phyloP scores from a whole-genome alignment of 805 yeast species.

The Metschnikowia borealis region DNA sequence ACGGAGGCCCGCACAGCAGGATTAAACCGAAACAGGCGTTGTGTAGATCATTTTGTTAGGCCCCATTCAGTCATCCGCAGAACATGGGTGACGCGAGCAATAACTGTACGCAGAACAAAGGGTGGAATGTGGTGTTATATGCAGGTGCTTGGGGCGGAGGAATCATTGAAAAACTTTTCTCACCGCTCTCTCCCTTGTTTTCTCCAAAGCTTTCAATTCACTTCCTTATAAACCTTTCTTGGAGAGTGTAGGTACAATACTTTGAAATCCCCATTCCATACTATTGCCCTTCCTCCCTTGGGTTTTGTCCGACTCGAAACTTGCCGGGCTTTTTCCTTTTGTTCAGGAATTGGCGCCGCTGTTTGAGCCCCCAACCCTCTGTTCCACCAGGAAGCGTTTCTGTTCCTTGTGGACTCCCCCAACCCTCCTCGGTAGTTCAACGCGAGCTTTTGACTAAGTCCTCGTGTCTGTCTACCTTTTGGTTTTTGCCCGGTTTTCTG shows the following conservation, averaged over 20 bases:
- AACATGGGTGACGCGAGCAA: background rate
- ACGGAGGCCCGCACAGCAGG: too few relatives aligned
- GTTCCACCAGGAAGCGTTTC: conserved; percentile 4
- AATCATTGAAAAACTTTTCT: conserved; percentile 2
- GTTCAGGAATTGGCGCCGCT: background rate
- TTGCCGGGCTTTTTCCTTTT: background rate
- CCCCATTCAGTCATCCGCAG: background rate
- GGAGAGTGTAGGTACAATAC: conserved; percentile 6
- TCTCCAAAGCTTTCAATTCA: conserved; percentile 1
- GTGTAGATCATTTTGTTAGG: background rate
- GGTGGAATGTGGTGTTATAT: background rate
- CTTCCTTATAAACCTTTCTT: conserved; percentile 5
- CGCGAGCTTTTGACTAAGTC: conserved; percentile 42
- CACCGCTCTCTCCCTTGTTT: background rate
- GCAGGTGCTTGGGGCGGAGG: background rate
- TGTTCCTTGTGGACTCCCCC: conserved; percentile 1
- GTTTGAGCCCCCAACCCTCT: conserved; percentile 5
- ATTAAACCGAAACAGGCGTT: too few relatives aligned
- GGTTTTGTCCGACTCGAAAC: conserved; percentile 4
- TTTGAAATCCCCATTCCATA: conserved; percentile 2
- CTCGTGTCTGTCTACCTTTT: conserved; percentile 20
- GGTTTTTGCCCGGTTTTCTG: background rate
- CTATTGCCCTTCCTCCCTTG: conserved; percentile 6
- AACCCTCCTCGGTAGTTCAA: background rate
- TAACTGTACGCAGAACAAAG: background rate